Evolutionary conservation across 768 basidiomycete genomes (phyloP), one percentile per base, ranked within the genome.

Genomic region (Suillus bovinus): DNA sequence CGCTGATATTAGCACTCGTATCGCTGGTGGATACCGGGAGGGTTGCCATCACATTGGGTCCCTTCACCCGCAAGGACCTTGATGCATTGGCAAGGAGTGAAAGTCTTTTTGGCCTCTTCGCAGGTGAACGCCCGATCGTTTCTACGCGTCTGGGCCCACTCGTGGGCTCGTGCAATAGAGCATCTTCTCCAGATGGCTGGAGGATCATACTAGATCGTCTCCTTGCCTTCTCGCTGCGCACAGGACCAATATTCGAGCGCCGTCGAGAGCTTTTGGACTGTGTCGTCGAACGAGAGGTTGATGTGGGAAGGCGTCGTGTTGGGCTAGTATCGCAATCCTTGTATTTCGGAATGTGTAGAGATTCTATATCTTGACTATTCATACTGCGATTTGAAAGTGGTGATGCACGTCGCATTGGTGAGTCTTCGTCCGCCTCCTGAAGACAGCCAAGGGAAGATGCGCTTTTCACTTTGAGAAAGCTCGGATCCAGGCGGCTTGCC

Each of bases 121-220:
- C 81, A 42, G 88, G 88, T 64, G 86, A 88, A 63, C 73, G 71
- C 6, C 71, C 68, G 46, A 75, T 71, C 41, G 80, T 46, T 57
- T 83, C 69, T 11, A 82, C 74, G 29, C 87, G 76, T 64, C 84
- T 70, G 67, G 77, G 66, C 31, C 76, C 77, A 20, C 58, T 58
- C 5, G 60, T 76, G 39, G 67, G 71, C 63, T 78, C 68, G 64
- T 71, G 56, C 41, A 65, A 61, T 7, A 11, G 50, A 17, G 60
- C 39, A 8, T 70, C 69, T 29, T 83, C 69, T 29, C 82, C 82
- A 17, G 85, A 82, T 55, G 85, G 81, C 64, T 86, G 84, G n/a
- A 88, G 88, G 64, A 94, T 90, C 79, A 92, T 75, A 69, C 93
- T 94, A 42, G 92, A 93, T 61, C 92, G 82, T 62, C 93, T 80